Conservation (phyloP, 192 early-diverging fungal genomes). For the Linnemannia elongata region DNA sequence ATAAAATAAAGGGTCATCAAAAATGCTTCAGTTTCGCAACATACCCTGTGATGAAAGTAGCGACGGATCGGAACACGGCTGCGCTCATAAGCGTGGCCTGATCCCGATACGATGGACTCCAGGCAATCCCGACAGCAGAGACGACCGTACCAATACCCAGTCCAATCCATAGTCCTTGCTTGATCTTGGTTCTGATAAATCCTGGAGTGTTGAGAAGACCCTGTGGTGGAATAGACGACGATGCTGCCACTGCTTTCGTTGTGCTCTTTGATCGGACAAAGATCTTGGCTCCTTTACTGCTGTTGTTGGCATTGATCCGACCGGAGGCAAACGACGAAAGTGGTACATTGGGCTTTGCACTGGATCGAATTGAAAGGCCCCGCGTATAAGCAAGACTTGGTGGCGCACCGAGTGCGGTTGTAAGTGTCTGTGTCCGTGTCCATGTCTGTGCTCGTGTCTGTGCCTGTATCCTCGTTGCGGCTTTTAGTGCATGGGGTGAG, state of each 20-base stretch:
- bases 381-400: background rate
- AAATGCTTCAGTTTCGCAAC: background rate
- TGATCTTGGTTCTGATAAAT: slow-evolving; percentile 26
- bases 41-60: slow-evolving; percentile 54
- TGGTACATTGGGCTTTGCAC: background rate
- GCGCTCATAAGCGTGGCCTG: slow-evolving; percentile 38
- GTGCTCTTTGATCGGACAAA: slow-evolving; percentile 11
- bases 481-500: background rate
- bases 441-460: background rate
- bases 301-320: background rate
- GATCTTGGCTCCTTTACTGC: background rate
- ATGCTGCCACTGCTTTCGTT: background rate
- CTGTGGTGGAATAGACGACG: background rate
- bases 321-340: background rate
- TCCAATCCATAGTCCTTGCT: slow-evolving; percentile 37
- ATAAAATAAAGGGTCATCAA: background rate
- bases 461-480: background rate
- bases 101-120: slow-evolving; percentile 55
- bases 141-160: slow-evolving; percentile 39
- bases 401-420: background rate
- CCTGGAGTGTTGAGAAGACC: slow-evolving; percentile 41
- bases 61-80: slow-evolving; percentile 44
- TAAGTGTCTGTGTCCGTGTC: background rate
- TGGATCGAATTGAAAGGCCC: background rate
- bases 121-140: slow-evolving; percentile 51